Evolutionary conservation across 148 eudicot genomes (phyloP).

Genomic region (Heliamphora exappendiculata): DNA sequence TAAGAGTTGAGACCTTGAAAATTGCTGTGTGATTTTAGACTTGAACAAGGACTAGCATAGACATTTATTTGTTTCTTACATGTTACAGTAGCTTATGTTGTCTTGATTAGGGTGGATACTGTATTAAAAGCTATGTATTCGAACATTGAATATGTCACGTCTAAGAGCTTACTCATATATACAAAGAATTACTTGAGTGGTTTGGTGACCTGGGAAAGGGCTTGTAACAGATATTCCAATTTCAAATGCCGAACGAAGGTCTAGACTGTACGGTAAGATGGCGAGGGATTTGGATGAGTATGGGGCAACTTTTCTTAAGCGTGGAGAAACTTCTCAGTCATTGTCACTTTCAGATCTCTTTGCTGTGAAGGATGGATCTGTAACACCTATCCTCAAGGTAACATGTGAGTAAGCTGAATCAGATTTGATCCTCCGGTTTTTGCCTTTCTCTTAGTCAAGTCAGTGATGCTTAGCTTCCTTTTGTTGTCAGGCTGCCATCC

Average conservation of each 20-base stretch:
- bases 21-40: neutral
- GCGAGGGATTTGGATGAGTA: slow-evolving; percentile 75
- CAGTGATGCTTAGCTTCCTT: slow-evolving; percentile 10
- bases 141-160: neutral
- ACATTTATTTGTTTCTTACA: neutral
- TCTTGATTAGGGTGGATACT: neutral
- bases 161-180: no score
- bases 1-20: neutral
- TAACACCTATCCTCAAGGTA: slow-evolving; percentile 79
- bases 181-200: neutral
- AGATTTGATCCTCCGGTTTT: neutral
- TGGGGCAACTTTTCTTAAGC: slow-evolving; percentile 71
- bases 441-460: neutral
- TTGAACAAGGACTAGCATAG: neutral
- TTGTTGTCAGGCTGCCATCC: slow-evolving; percentile 65
- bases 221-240: slow-evolving; percentile 29
- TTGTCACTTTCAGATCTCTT: slow-evolving; percentile 80
- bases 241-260: slow-evolving; percentile 47
- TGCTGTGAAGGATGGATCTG: slow-evolving; percentile 44
- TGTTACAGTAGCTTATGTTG: neutral
- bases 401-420: slow-evolving; percentile 10
- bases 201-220: slow-evolving; percentile 2
- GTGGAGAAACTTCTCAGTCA: slow-evolving; percentile 92
- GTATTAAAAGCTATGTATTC: neutral
- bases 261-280: slow-evolving; percentile 65